Evolutionary conservation across 345 rosid genomes (phyloP).

Genomic region (Stellera chamaejasme): DNA sequence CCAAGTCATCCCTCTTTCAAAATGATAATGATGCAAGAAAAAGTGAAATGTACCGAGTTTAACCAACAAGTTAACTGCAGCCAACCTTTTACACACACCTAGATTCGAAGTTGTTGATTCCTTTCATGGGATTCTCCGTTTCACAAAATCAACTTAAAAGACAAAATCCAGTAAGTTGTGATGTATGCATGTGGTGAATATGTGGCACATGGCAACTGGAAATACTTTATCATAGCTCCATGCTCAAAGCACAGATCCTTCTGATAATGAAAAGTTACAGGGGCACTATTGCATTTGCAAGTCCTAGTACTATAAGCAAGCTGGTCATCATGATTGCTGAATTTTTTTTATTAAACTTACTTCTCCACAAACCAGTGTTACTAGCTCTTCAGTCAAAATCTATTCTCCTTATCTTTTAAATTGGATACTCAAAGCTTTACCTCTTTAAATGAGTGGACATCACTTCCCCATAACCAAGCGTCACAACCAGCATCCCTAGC

Average conservation of each 20-base stretch:
- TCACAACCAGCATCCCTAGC: conserved; percentile 98
- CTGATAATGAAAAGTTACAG: background rate
- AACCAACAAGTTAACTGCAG: background rate
- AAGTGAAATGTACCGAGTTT: background rate
- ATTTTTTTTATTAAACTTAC: background rate
- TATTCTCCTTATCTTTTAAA: background rate
- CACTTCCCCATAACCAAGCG: conserved; percentile 99
- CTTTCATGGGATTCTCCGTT: too few species aligned
- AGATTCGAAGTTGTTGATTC: too few species aligned
- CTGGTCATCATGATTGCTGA: background rate
- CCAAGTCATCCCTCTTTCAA: background rate
- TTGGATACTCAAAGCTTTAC: conserved; percentile 22
- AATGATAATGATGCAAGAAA: background rate
- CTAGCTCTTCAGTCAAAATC: background rate
- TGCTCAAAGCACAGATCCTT: too few species aligned
- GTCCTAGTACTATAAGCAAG: background rate
- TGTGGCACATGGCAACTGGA: too few species aligned
- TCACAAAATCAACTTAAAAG: too few species aligned
- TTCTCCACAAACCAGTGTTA: background rate
- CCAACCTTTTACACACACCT: too few species aligned
- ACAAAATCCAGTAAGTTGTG: too few species aligned
- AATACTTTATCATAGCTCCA: too few species aligned
- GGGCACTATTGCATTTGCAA: background rate
- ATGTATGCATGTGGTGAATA: too few species aligned
- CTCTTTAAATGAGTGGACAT: conserved; percentile 84